Evolutionary conservation across 345 rosid genomes (phyloP), one percentile per base, ranked within the genome.

Genomic region (Tarenaya hassleriana): DNA sequence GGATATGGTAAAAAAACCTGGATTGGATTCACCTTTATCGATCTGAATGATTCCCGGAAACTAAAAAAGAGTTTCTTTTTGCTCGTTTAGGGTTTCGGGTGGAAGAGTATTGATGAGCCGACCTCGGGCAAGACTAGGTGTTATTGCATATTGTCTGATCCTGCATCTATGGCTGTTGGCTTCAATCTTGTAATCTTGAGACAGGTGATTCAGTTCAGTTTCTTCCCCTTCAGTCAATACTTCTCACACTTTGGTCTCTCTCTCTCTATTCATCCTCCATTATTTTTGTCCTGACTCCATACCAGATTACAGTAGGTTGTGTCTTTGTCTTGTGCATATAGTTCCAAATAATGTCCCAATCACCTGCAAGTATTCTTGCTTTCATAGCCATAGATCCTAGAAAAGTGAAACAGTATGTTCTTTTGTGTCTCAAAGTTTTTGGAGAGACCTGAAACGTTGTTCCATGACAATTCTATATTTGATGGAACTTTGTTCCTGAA

Each of bases 101-200:
- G 83, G 95, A 32, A 73, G 94, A 66, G 63, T 74, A 41, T 72
- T 91, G 35, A 84, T 80, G 80, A 77, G 75, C 64, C 92, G 84
- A 47, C 98, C 98, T 0, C 60, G 83, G 63, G 89, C 89, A 47
- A 84, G 98, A 58, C 77, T 91, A 43, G 86, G 96, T 31, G 43
- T 86, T 45, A 68, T 91, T 14, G 71, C 77, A 20, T 87, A 91
- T 59, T 80, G 89, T 70, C 72, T 91, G 21, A 31, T 91, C 73
- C 50, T 91, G 73, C 95, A 91, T 51, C 34, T 80, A 48, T 91
- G 94, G 96, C 71, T 87, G 29, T 50, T 91, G 66, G 96, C 77
- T 56, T 73, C 85, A 64, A 62, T 91, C 59, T 73, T 90, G 77
- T 83, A 69, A 20, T 4, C 8, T 57, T 73, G 15, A 53, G 65